These are phyloP conservation scores for Penicillium diatomitis DNA, from an alignment of 495 filamentous ascomycete genomes.

Conservation along the genomic window DNA sequence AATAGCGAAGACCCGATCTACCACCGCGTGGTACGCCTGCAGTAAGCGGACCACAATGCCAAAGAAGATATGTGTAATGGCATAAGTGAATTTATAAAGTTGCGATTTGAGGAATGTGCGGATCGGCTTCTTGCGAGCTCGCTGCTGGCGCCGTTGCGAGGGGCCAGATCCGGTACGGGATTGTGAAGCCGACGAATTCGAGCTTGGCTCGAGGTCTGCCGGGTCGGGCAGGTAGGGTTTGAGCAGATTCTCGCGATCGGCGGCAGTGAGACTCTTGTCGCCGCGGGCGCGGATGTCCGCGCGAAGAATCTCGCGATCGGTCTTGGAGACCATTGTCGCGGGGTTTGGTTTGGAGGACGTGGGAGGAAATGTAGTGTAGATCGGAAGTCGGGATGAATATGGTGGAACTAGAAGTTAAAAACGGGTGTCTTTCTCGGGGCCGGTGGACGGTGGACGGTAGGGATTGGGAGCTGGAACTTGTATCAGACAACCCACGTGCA, in stretches of 20 bases:
- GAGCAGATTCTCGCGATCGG: conserved; percentile 63
- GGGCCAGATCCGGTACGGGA: conserved; percentile 6
- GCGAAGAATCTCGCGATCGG: conserved; percentile 51
- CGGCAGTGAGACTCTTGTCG: conserved; percentile 43
- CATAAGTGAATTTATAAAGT: conserved; percentile 60
- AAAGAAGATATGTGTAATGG: conserved; percentile 70
- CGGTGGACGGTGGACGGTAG: too few relatives aligned
- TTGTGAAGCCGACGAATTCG: conserved; percentile 2
- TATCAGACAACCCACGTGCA: too few relatives aligned
- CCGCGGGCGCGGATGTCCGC: conserved; percentile 52
- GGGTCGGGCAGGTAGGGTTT: conserved; percentile 67
- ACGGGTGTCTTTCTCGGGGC: too few relatives aligned
- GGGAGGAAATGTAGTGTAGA: background rate
- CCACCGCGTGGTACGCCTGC: conserved; percentile 65
- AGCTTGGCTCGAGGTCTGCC: conserved; percentile 23
- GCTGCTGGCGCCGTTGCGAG: conserved; percentile 22
- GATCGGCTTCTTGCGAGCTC: conserved; percentile 39
- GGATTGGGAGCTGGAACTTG: too few relatives aligned
- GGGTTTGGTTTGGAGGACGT: conserved; percentile 1
- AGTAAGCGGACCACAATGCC: conserved; percentile 76
- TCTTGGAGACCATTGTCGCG: conserved; percentile 42
- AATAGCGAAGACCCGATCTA: conserved; percentile 66
- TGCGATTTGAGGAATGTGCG: conserved; percentile 58
- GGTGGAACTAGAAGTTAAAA: too few relatives aligned
- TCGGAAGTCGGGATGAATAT: too few relatives aligned